Evolutionary conservation across 2,329 filamentous ascomycete genomes (phyloP), one percentile per base, ranked within the genome.

Genomic region (Penicillium sp.): DNA sequence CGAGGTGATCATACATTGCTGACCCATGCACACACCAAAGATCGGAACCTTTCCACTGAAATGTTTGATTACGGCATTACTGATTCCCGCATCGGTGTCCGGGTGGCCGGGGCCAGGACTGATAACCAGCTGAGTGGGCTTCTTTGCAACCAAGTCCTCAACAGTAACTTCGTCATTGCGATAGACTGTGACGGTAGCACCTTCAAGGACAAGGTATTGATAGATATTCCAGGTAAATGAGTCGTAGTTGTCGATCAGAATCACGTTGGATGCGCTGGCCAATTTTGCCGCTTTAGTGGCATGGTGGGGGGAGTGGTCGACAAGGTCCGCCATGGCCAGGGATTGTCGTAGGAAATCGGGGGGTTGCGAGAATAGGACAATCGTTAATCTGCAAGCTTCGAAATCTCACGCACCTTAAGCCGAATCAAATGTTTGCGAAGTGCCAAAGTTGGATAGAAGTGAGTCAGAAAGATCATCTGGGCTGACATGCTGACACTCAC

Each of bases 191-290:
- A 97, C 94, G 1, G 80, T 89, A 29, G 95, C 94, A 32, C 94
- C 94, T 73, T 97, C 94, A n/a, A 99, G 86, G 7, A 93, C 88
- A 1, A 99, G 85, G 69, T 99, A 99, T 75, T 99, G 95, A 74
- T 97, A 99, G 56, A 99, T 91, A 70, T 99, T 99, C 91, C 92
- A 99, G 56, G 93, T 97, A 74, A 99, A 99, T 4, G 94, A 97
- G 75, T 99, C 94, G 75, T 97, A 99, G 77, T 99, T 99, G 80
- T 99, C 94, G 68, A 99, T 97, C 60, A 99, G 82, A 60, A 99
- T 84, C 55, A 99, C 82, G 75, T 97, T 97, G 54, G 88, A 89
- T 27, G 94, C 94, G 48, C 86, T 91, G 25, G 87, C 73, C 50
- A 97, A 80, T 35, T 86, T 86, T 50, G 86, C 79, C 31, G 87